phyloP scores from a whole-genome alignment of 169 alveolate genomes.

The Plasmodium billcollinsi region DNA sequence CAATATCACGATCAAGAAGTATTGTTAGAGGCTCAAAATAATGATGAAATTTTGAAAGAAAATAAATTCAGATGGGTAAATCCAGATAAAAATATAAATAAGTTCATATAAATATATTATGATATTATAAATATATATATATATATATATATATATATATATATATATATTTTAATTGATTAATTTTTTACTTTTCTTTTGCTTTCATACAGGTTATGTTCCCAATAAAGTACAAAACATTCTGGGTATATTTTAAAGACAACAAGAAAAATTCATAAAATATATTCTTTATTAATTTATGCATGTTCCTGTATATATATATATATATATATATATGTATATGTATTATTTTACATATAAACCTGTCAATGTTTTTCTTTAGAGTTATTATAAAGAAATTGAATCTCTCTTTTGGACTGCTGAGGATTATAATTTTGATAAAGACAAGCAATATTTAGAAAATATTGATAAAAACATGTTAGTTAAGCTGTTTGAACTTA shows the following conservation, averaged over 20 bases:
- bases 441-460: slow-evolving; percentile 80
- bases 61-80: slow-evolving; percentile 91
- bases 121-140: not conserved
- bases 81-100: not conserved
- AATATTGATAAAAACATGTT: slow-evolving; percentile 63
- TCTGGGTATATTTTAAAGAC: slow-evolving; percentile 83
- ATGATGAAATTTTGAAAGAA: slow-evolving; percentile 88
- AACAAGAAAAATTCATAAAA: not conserved
- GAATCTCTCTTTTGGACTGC: slow-evolving; percentile 92
- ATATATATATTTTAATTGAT: not conserved
- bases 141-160: not conserved
- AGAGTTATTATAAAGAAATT: slow-evolving; percentile 89
- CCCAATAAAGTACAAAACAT: slow-evolving; percentile 90
- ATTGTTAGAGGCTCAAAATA: slow-evolving; percentile 78
- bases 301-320: not conserved
- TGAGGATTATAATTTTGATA: slow-evolving; percentile 89
- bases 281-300: not conserved
- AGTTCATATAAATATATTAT: not conserved
- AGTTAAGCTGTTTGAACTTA: slow-evolving; percentile 63
- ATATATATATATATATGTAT: too few relatives aligned
- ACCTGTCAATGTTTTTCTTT: not conserved
- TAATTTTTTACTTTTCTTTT: slow-evolving; percentile 2
- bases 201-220: slow-evolving; percentile 76
- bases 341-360: not conserved
- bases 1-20: slow-evolving; percentile 54